Percentiles rank a stretch among this genome's conserved stretches.
These are phyloP conservation scores for Chlamydomonas sphaeroides DNA, from an alignment of 139 green algal genomes.

Conservation along the genomic window DNA sequence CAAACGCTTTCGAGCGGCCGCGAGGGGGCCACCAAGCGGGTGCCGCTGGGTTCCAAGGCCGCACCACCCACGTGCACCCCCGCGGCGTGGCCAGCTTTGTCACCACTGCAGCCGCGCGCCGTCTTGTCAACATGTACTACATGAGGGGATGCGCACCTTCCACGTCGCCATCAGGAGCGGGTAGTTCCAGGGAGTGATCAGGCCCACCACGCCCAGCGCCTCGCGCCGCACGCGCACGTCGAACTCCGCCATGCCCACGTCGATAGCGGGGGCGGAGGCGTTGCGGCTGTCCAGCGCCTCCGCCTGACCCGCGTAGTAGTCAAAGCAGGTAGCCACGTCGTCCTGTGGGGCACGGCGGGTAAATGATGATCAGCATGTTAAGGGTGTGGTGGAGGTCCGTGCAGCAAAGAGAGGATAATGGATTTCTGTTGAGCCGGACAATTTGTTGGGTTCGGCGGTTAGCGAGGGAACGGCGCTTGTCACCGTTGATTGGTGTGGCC, in stretches of 20 bases:
- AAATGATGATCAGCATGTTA: no score
- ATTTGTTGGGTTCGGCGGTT: no score
- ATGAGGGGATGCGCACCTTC: background rate
- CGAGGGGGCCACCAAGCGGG: no score
- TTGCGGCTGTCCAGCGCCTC: slow-evolving; percentile 83
- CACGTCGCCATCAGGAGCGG: slow-evolving; percentile 82
- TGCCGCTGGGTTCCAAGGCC: no score
- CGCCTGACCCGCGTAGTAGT: slow-evolving; percentile 87
- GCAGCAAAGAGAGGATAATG: no score
- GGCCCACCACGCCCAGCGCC: slow-evolving; percentile 76
- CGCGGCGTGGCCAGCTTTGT: no score
- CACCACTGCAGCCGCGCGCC: background rate
- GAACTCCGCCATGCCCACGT: slow-evolving; percentile 77
- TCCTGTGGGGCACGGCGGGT: slow-evolving; percentile 52
- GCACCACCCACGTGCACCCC: no score
- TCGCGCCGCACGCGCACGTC: slow-evolving; percentile 34
- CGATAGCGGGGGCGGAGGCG: slow-evolving; percentile 52
- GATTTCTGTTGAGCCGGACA: no score
- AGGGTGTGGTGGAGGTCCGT: no score
- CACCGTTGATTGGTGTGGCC: no score
- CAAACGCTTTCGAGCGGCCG: no score
- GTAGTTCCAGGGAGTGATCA: slow-evolving; percentile 95
- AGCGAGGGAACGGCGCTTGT: no score
- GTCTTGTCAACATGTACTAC: background rate
- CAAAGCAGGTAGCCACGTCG: slow-evolving; percentile 78